Evolutionary conservation across 2,329 filamentous ascomycete genomes (phyloP).

Genomic region (Fusarium citri): DNA sequence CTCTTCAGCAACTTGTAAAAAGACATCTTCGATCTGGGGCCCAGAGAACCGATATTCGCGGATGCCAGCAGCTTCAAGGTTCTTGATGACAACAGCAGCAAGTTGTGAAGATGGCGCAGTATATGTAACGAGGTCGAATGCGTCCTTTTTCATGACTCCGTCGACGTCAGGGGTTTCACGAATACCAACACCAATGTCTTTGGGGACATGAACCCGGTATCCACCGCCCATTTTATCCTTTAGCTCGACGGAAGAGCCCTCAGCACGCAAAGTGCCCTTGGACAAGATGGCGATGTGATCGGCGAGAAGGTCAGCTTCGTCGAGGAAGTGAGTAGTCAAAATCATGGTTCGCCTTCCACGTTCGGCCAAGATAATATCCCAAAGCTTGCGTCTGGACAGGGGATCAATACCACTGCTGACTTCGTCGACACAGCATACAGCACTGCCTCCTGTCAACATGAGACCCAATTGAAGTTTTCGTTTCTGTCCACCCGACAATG

Average conservation of each 20-base stretch:
- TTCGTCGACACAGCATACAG: conserved; percentile 91
- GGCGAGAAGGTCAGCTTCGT: conserved; percentile 89
- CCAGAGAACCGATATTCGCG: conserved; percentile 86
- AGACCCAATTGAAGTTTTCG: conserved; percentile 91
- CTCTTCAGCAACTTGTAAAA: conserved; percentile 86
- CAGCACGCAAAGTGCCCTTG: conserved; percentile 82
- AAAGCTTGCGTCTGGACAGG: conserved; percentile 86
- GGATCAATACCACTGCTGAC: conserved; percentile 91
- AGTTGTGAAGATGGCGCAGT: conserved; percentile 75
- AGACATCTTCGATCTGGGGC: conserved; percentile 93
- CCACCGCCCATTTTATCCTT: conserved; percentile 86
- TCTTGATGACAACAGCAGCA: conserved; percentile 77
- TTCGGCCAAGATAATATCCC: conserved; percentile 91
- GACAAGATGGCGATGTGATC: conserved; percentile 91
- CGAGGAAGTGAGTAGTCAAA: conserved; percentile 91
- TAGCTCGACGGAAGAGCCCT: conserved; percentile 86
- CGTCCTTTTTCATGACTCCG: conserved; percentile 66
- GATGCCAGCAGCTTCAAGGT: conserved; percentile 74
- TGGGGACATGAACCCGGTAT: conserved; percentile 82
- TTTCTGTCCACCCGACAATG: conserved; percentile 91
- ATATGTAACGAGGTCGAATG: conserved; percentile 80
- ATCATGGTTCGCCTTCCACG: conserved; percentile 85
- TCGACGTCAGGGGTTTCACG: conserved; percentile 63
- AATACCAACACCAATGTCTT: conserved; percentile 62
- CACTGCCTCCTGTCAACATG: conserved; percentile 92